Conservation (phyloP, 2,329 filamentous ascomycete species). For the Sporothrix humicola region DNA sequence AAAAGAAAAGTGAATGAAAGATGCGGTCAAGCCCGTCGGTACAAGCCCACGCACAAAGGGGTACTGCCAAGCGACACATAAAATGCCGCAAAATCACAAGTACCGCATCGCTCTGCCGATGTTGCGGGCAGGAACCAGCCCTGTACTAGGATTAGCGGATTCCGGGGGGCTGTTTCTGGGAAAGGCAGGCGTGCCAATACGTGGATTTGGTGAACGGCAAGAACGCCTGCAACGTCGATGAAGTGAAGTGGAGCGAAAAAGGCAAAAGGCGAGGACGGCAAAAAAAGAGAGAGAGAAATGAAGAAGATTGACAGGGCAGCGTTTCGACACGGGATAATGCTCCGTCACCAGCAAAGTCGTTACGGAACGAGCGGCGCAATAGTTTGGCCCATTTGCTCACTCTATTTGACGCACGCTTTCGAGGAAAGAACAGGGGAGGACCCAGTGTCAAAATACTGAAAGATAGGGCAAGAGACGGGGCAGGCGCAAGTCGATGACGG, state of each 20-base stretch:
- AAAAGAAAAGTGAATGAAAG: not conserved
- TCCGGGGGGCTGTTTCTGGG: conserved; percentile 33
- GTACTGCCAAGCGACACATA: not conserved
- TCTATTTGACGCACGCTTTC: conserved; percentile 7
- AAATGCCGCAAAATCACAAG: not conserved
- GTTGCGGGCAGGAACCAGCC: conserved; percentile 33
- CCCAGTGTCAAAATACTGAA: not conserved
- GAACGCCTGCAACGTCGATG: not conserved
- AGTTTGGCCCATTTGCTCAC: not conserved
- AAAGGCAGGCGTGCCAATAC: conserved; percentile 11
- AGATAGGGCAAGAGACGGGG: not conserved
- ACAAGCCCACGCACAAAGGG: not conserved
- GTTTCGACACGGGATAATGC: conserved; percentile 7
- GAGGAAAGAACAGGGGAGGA: not conserved
- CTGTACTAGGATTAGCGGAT: conserved; percentile 35
- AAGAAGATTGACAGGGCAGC: not conserved
- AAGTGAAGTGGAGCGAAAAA: not conserved
- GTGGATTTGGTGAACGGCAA: conserved; percentile 3
- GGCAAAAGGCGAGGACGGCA: not conserved
- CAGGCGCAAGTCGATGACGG: conserved; percentile 27
- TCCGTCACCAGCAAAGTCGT: not conserved
- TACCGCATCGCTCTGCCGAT: conserved; percentile 30
- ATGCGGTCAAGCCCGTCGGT: conserved; percentile 26
- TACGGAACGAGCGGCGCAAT: conserved; percentile 28
- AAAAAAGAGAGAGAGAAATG: not conserved